Evolutionary conservation across 2,329 filamentous ascomycete genomes (phyloP).

Genomic region (Talaromyces marneffei): DNA sequence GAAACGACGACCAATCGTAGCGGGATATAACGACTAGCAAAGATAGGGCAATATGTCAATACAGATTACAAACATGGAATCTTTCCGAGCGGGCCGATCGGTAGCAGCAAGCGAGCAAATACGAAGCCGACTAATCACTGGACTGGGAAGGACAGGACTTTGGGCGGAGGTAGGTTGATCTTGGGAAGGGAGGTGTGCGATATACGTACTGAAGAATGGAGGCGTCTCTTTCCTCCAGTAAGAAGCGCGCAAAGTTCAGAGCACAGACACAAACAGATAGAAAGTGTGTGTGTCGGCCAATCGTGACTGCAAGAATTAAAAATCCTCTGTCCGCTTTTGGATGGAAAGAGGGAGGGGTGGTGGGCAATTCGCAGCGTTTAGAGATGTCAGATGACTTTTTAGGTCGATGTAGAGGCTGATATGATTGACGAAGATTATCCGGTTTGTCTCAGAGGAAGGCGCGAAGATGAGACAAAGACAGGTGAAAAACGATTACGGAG

Average conservation of each 20-base stretch:
- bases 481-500: background rate
- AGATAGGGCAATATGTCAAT: background rate
- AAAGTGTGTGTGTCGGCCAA: background rate
- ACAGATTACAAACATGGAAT: conserved; percentile 7
- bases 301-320: background rate
- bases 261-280: background rate
- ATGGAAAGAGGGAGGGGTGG: background rate
- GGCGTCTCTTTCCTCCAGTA: conserved; percentile 5
- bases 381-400: conserved; percentile 12
- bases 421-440: background rate
- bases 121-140: conserved; percentile 5
- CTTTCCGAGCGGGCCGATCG: conserved; percentile 14
- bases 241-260: background rate
- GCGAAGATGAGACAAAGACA: conserved; percentile 3
- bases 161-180: background rate
- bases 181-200: background rate
- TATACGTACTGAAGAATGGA: conserved; percentile 6
- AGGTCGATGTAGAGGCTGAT: background rate
- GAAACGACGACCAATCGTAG: background rate
- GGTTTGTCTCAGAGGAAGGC: conserved; percentile 2
- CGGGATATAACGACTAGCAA: background rate
- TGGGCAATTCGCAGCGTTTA: conserved; percentile 1
- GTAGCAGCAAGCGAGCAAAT: conserved; percentile 5
- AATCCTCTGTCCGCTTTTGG: background rate
- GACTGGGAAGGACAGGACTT: conserved; percentile 1